Conservation (phyloP, 441 rosid species). For the Biscutella auriculata region DNA sequence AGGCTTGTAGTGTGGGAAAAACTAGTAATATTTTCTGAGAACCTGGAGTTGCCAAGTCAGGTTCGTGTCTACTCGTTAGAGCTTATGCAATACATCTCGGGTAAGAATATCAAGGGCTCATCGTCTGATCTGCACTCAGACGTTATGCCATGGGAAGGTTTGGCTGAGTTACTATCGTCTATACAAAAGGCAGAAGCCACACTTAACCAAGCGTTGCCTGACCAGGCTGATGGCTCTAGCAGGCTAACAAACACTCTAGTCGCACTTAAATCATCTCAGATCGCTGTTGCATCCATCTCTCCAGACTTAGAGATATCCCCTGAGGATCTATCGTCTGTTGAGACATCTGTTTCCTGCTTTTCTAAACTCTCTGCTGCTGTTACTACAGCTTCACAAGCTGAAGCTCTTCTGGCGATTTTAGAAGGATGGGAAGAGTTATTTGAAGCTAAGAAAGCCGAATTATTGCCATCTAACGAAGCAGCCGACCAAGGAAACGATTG, state of each 20-base stretch:
- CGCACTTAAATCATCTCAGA: constrained; percentile 85
- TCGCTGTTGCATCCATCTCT: constrained; percentile 43
- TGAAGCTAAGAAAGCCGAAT: constrained; percentile 31
- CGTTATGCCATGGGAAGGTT: constrained; percentile 77
- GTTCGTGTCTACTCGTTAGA: constrained; percentile 75
- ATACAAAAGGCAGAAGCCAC: constrained; percentile 33
- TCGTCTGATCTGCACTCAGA: constrained; percentile 44
- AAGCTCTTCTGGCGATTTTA: constrained; percentile 58
- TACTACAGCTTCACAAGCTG: constrained; percentile 35
- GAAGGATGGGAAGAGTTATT: constrained; percentile 92
- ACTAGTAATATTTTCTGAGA: constrained; percentile 58
- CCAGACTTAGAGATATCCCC: constrained; percentile 59
- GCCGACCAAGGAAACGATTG: constrained; percentile 46
- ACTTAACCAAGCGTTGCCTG: constrained; percentile 28
- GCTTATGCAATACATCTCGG: constrained; percentile 71
- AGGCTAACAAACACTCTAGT: constrained; percentile 73
- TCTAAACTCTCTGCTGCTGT: constrained; percentile 52
- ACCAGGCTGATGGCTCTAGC: constrained; percentile 45
- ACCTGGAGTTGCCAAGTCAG: constrained; percentile 65
- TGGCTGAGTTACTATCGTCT: constrained; percentile 46
- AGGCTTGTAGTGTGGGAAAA: constrained; percentile 74
- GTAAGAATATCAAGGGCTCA: constrained; percentile 46
- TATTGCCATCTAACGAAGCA: constrained; percentile 31
- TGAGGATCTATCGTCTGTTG: constrained; percentile 50
- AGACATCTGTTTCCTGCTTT: constrained; percentile 62